phyloP scores from a whole-genome alignment of 176 grass and related monocot species.

The Typha latifolia region DNA sequence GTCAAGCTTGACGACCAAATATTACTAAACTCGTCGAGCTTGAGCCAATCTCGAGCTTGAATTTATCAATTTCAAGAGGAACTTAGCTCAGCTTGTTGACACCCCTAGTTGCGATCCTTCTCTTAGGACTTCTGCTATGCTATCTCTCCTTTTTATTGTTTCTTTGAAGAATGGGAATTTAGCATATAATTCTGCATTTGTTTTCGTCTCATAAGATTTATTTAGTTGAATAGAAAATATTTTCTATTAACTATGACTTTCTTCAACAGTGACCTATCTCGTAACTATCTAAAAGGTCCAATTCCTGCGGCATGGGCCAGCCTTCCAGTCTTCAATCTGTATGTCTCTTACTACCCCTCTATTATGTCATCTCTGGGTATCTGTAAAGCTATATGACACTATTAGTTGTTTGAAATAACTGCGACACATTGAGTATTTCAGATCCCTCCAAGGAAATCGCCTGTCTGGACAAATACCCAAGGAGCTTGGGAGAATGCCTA shows the following conservation, averaged over 20 bases:
- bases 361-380: background rate
- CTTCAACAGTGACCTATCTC: conserved; percentile 57
- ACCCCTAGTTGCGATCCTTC: too few species aligned
- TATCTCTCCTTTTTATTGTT: too few species aligned
- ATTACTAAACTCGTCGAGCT: too few species aligned
- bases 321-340: conserved; percentile 61
- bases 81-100: too few species aligned
- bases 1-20: too few species aligned
- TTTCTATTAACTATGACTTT: conserved; percentile 4
- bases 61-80: too few species aligned
- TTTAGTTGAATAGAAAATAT: background rate
- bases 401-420: background rate
- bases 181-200: too few species aligned
- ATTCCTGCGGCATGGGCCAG: conserved; percentile 68
- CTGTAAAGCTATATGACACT: conserved; percentile 1
- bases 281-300: conserved; percentile 53
- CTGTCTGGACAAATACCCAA: conserved; percentile 58
- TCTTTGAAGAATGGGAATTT: too few species aligned
- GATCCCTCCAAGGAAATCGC: conserved; percentile 77
- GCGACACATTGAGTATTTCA: background rate
- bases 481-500: conserved; percentile 59
- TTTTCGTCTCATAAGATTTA: too few species aligned
- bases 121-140: too few species aligned
- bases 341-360: conserved; percentile 10
- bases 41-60: too few species aligned